Percentiles rank a stretch among this genome's conserved stretches.
Evolutionary conservation across 305 asterid species (phyloP).

Genomic region (Nicotiana rustica): DNA sequence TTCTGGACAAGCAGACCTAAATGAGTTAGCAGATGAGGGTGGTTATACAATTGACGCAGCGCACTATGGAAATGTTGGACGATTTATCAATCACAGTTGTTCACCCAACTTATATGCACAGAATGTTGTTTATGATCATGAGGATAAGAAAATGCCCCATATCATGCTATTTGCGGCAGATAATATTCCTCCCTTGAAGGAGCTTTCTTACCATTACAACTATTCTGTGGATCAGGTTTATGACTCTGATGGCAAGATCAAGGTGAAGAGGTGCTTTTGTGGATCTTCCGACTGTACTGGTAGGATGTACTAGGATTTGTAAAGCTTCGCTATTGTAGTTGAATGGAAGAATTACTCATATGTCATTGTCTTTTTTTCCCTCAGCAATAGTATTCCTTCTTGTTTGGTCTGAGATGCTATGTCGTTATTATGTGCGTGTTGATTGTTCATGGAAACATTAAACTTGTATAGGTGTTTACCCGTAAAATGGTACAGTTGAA

Average conservation of each 20-base stretch:
- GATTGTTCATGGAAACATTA: not conserved
- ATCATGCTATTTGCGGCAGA: conserved; percentile 90
- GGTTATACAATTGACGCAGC: conserved; percentile 87
- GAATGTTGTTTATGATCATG: conserved; percentile 76
- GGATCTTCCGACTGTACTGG: conserved; percentile 81
- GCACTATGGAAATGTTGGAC: conserved; percentile 71
- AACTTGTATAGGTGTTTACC: not conserved
- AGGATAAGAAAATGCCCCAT: conserved; percentile 77
- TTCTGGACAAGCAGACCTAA: conserved; percentile 43
- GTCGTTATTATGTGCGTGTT: not conserved
- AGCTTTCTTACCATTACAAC: conserved; percentile 83
- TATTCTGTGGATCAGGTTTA: conserved; percentile 63
- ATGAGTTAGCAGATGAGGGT: conserved; percentile 51
- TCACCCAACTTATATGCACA: conserved; percentile 90
- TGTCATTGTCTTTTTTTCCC: not conserved
- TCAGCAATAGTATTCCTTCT: not conserved
- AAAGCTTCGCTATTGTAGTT: not conserved
- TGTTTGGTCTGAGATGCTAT: not conserved
- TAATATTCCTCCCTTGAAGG: conserved; percentile 86
- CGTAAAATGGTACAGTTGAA: too few relatives aligned
- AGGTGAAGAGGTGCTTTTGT: conserved; percentile 77
- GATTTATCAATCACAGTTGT: conserved; percentile 94
- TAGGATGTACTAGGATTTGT: conserved; percentile 66
- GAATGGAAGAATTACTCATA: not conserved
- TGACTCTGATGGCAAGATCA: conserved; percentile 76